Conservation (phyloP, 345 rosid species). For the Litchi chinensis region DNA sequence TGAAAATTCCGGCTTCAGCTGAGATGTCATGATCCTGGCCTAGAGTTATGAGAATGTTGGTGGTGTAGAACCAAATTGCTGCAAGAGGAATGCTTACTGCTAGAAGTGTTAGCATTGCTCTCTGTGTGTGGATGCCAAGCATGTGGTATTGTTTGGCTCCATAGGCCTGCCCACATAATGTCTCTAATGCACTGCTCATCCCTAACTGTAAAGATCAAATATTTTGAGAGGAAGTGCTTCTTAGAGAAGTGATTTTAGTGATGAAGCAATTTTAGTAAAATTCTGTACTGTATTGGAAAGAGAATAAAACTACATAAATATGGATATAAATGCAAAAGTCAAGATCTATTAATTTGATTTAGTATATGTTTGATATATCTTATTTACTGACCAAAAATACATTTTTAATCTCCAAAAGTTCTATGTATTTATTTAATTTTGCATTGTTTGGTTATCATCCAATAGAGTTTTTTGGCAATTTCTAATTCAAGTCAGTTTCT, state of each 20-base stretch:
- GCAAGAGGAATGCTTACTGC: conserved; percentile 53
- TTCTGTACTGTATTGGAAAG: not conserved
- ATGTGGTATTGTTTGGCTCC: conserved; percentile 70
- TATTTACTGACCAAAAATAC: too few relatives aligned
- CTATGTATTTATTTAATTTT: too few relatives aligned
- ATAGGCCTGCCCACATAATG: conserved; percentile 67
- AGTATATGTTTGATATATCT: too few relatives aligned
- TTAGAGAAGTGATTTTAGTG: not conserved
- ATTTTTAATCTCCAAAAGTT: too few relatives aligned
- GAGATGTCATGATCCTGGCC: conserved; percentile 52
- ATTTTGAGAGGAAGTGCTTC: not conserved
- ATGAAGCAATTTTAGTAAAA: not conserved
- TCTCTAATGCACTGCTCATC: conserved; percentile 71
- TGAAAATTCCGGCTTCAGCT: conserved; percentile 42
- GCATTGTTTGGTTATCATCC: too few relatives aligned
- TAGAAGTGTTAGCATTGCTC: conserved; percentile 63
- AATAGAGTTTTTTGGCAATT: too few relatives aligned
- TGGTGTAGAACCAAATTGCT: conserved; percentile 54
- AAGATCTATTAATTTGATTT: too few relatives aligned
- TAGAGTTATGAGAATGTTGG: conserved; percentile 40
- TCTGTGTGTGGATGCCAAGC: conserved; percentile 65
- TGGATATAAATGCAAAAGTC: too few relatives aligned
- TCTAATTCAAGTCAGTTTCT: too few relatives aligned
- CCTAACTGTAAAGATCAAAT: conserved; percentile 41
- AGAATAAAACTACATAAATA: too few relatives aligned